Evolutionary conservation across 129 eudicot genomes (phyloP).

Genomic region (Artemisia tridentata): DNA sequence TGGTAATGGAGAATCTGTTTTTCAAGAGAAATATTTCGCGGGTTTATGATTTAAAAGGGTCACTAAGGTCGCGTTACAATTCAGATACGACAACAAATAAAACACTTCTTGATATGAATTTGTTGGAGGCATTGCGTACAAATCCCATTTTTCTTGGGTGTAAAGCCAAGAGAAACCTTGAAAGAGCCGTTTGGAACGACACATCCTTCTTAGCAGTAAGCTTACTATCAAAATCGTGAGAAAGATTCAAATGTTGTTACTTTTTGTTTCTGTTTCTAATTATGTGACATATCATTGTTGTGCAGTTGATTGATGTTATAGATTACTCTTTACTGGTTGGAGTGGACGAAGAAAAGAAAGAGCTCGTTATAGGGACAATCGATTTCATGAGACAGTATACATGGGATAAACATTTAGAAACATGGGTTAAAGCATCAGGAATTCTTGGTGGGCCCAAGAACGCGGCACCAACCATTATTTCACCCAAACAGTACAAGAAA

Average conservation of each 20-base stretch:
- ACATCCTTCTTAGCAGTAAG: slow-evolving; percentile 90
- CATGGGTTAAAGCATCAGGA: slow-evolving; percentile 98
- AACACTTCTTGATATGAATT: slow-evolving; percentile 76
- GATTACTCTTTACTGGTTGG: slow-evolving; percentile 95
- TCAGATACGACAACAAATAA: slow-evolving; percentile 68
- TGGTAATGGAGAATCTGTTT: slow-evolving; percentile 94
- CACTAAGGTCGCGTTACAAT: slow-evolving; percentile 82
- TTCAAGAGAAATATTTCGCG: slow-evolving; percentile 57
- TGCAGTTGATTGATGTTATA: slow-evolving; percentile 87
- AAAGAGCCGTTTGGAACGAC: slow-evolving; percentile 98
- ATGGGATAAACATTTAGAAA: slow-evolving; percentile 98
- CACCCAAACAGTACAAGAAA: slow-evolving; percentile 93
- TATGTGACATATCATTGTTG: slow-evolving; percentile 5
- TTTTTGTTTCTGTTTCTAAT: not conserved
- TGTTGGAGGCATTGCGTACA: slow-evolving; percentile 74
- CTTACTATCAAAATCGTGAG: not conserved
- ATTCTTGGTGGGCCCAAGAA: slow-evolving; percentile 95
- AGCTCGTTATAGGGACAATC: slow-evolving; percentile 85
- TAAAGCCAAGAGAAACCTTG: slow-evolving; percentile 82
- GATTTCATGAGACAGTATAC: slow-evolving; percentile 97
- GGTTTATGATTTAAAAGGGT: slow-evolving; percentile 92
- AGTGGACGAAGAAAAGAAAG: slow-evolving; percentile 76
- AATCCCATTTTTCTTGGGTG: slow-evolving; percentile 87
- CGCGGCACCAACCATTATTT: slow-evolving; percentile 80
- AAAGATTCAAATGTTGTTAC: no score